A percentile compares a stretch with the other conserved stretches of the same genome.
Evolutionary conservation across 331 rosid species (phyloP).

Genomic region (Rosa hybrid): DNA sequence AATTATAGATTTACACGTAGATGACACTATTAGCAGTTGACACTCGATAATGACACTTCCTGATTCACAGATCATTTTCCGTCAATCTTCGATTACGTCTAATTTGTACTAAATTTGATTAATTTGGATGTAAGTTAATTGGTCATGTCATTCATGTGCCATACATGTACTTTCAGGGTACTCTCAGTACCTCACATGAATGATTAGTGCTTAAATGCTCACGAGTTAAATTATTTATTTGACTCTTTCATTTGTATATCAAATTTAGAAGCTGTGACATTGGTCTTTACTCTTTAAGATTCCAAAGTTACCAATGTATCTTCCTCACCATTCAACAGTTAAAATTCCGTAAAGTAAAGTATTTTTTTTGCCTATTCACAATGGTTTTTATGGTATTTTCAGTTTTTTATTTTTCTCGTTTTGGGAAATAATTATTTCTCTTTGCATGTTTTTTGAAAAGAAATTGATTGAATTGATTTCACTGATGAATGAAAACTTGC

Average conservation of each 20-base stretch:
- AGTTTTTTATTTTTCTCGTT: too few relatives aligned
- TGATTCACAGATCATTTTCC: constrained; percentile 20
- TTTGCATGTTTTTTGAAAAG: too few relatives aligned
- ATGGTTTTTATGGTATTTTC: neutral
- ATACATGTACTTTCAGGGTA: neutral
- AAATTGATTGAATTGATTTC: neutral
- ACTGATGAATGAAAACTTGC: neutral
- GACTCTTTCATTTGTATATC: neutral
- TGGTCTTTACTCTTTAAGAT: too few relatives aligned
- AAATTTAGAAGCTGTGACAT: too few relatives aligned
- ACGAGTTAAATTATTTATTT: neutral
- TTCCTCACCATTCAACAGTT: too few relatives aligned
- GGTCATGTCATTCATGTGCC: neutral
- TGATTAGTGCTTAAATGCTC: neutral
- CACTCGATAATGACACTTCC: constrained; percentile 35
- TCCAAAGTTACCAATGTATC: too few relatives aligned
- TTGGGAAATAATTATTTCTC: too few relatives aligned
- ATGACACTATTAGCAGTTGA: constrained; percentile 15
- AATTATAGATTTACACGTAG: neutral
- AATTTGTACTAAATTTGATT: constrained; percentile 39
- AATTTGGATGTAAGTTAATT: constrained; percentile 18
- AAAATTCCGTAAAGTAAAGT: too few relatives aligned
- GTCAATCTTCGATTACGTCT: constrained; percentile 35
- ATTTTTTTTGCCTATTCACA: too few relatives aligned
- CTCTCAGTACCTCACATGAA: neutral